Conservation (phyloP, 2,329 filamentous ascomycete genomes). For the Monilinia laxa region DNA sequence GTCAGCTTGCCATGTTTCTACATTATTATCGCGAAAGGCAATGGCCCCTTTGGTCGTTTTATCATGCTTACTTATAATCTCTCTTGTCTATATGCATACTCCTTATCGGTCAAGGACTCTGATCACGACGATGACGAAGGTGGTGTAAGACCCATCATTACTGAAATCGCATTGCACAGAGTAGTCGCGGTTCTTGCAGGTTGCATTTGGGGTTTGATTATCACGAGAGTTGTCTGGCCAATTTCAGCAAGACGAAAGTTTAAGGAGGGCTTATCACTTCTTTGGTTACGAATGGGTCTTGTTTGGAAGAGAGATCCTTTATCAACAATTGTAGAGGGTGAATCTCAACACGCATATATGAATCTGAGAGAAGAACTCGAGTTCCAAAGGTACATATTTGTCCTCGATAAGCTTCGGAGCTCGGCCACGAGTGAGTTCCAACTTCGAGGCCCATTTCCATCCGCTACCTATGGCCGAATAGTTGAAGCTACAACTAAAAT, state of each 20-base stretch:
- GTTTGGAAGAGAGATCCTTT: constrained; percentile 95
- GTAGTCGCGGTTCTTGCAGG: constrained; percentile 83
- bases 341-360: constrained; percentile 68
- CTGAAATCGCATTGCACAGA: constrained; percentile 83
- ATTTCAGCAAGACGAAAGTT: constrained; percentile 87
- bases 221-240: constrained; percentile 89
- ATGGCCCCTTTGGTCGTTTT: constrained; percentile 88
- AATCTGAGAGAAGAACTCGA: constrained; percentile 83
- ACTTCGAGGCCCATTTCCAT: constrained; percentile 81
- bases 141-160: constrained; percentile 77
- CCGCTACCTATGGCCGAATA: constrained; percentile 69
- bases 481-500: constrained; percentile 79
- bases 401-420: constrained; percentile 69
- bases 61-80: constrained; percentile 96
- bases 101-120: constrained; percentile 74
- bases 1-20: constrained; percentile 84
- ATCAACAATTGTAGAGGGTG: constrained; percentile 64
- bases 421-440: constrained; percentile 85
- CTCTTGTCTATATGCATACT: constrained; percentile 91
- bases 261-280: constrained; percentile 81
- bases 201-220: constrained; percentile 86
- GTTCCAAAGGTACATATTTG: constrained; percentile 74
- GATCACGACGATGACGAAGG: constrained; percentile 88
- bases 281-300: constrained; percentile 91
- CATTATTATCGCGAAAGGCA: constrained; percentile 79